Evolutionary conservation across 805 yeast genomes (phyloP).

Genomic region (Candida odintsovae): DNA sequence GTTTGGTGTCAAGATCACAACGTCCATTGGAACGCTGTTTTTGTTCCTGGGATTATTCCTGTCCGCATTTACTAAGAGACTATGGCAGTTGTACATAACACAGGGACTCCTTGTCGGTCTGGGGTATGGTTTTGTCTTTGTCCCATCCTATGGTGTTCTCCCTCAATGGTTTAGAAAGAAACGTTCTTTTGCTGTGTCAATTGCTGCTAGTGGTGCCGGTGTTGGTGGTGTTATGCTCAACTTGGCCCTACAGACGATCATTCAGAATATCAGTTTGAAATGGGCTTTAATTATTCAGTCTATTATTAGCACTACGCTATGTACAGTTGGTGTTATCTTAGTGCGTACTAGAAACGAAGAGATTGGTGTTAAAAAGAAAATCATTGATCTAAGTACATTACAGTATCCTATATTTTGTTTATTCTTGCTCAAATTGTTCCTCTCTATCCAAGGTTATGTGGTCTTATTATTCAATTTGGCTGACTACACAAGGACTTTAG

Average conservation of each 20-base stretch:
- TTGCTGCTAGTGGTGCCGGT: conserved; percentile 36
- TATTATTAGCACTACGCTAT: conserved; percentile 29
- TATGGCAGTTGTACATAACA: conserved; percentile 62
- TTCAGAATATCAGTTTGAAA: conserved; percentile 23
- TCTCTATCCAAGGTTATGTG: conserved; percentile 56
- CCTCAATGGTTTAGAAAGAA: conserved; percentile 68
- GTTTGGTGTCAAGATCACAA: conserved; percentile 37
- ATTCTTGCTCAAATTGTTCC: conserved; percentile 34
- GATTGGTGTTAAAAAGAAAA: conserved; percentile 29
- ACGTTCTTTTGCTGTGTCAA: conserved; percentile 42
- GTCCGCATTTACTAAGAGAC: conserved; percentile 50
- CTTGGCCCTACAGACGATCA: conserved; percentile 29
- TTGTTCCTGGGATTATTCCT: conserved; percentile 52
- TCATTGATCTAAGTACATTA: conserved; percentile 37
- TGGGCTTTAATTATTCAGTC: conserved; percentile 33
- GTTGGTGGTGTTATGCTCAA: conserved; percentile 39
- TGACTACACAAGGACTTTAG: conserved; percentile 53
- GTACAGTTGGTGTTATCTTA: conserved; percentile 27
- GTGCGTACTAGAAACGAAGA: conserved; percentile 32
- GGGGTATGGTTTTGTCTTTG: conserved; percentile 43
- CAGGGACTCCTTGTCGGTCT: conserved; percentile 64
- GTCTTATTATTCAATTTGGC: conserved; percentile 52
- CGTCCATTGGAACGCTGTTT: conserved; percentile 41
- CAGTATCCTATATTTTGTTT: conserved; percentile 37
- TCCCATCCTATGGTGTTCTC: conserved; percentile 52